These are phyloP conservation scores for Fragilaria crotonensis DNA, from an alignment of 108 stramenopile species.

Conservation along the genomic window DNA sequence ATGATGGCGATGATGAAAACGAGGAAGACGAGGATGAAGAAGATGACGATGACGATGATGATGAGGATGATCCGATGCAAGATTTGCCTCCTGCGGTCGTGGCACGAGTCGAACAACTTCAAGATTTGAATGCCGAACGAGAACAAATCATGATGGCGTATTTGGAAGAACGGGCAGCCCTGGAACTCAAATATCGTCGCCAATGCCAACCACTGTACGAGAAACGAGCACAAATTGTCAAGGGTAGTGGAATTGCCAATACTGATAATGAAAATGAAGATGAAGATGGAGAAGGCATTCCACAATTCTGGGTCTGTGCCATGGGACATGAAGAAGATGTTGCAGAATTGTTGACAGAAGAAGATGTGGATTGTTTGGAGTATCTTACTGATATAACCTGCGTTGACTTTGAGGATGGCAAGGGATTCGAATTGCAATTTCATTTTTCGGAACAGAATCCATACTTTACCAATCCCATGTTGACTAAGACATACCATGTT, in stretches of 20 bases:
- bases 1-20: neutral
- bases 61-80: conserved; percentile 18
- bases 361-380: conserved; percentile 76
- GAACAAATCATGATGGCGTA: conserved; percentile 55
- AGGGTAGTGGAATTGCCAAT: conserved; percentile 31
- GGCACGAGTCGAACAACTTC: conserved; percentile 52
- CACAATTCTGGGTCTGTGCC: conserved; percentile 85
- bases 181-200: conserved; percentile 68
- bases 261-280: conserved; percentile 5
- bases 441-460: conserved; percentile 75
- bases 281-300: conserved; percentile 51
- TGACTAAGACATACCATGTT: conserved; percentile 86
- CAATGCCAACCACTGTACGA: conserved; percentile 59
- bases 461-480: conserved; percentile 77
- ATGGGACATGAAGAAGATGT: conserved; percentile 64
- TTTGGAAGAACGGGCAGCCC: conserved; percentile 59
- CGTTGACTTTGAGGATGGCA: conserved; percentile 65
- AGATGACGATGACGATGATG: conserved; percentile 28
- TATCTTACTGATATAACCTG: conserved; percentile 66
- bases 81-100: conserved; percentile 43
- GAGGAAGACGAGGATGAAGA: conserved; percentile 23
- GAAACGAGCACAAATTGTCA: conserved; percentile 41
- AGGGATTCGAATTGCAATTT: conserved; percentile 81
- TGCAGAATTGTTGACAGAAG: conserved; percentile 73
- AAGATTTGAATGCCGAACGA: conserved; percentile 47